Evolutionary conservation across 225 moss, liverwort and hornwort genomes (phyloP), one percentile per base, ranked within the genome.

Genomic region (Pseudisothecium myosuroides): DNA sequence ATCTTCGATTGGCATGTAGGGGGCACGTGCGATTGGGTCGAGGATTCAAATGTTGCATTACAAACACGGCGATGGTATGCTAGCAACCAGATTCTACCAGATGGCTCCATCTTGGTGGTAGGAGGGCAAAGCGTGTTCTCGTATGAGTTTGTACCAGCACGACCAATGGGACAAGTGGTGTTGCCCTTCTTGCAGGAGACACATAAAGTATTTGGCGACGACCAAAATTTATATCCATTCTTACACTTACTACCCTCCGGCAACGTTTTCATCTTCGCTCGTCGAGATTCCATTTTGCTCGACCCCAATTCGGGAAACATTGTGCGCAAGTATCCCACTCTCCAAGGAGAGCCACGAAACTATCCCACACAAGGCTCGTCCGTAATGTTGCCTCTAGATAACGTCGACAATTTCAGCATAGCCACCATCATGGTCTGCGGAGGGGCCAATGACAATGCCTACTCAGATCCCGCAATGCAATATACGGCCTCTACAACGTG

Each of bases 41-140:
- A 93, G 63, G 93, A 92, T 41, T 15, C 66, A 17, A 82, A 20
- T 0, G 21, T 34, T 61, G 61, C 28, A 26, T 74, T 93, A 81
- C 92, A 90, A 26, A 87, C 89, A 37, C 89, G 92, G 55, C 86
- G 92, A 62, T 93, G 92, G 93, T 93, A 92, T 21, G 89, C 93
- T 14, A 83, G 88, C 49, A 92, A 92, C 88, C 88, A 89, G 24
- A 87, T 92, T 81, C 52, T 93, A 23, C 80, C 91, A 1, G 93
- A 93, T 56, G 91, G 89, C 17, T 71, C 90, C 24, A 87, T 90
- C 45, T 56, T 93, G 49, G 88, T 93, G 52, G 88, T 92, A 39
- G 93, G 93, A 55, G 93, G 93, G 43, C 93, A 92, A 18, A 75
- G 49, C 27, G 86, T 64, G 24, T 89, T 91, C 39, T 84, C 92